Conservation (phyloP, 768 basidiomycete genomes). For the Termitomyces sp. region DNA sequence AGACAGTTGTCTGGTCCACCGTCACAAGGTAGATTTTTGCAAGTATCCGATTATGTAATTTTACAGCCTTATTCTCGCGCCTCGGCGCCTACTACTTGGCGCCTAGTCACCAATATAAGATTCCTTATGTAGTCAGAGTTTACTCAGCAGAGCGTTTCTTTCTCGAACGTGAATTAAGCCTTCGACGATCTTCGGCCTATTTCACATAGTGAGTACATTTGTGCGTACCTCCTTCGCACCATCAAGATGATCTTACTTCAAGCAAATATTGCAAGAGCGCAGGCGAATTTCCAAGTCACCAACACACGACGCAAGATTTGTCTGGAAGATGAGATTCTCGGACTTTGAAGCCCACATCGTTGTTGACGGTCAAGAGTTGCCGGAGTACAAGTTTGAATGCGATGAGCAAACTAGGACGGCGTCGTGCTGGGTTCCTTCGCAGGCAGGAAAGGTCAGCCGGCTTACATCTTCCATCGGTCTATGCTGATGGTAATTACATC, state of each 20-base stretch:
- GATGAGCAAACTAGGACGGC: slow-evolving; percentile 9
- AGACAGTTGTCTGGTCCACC: background rate
- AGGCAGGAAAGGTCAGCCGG: slow-evolving; percentile 17
- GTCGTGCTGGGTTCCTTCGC: slow-evolving; percentile 21
- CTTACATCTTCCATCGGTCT: background rate
- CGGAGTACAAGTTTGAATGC: slow-evolving; percentile 11
- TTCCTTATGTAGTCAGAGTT: background rate
- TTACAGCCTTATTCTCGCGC: background rate
- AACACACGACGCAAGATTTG: background rate
- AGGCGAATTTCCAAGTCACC: background rate
- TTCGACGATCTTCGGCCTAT: background rate
- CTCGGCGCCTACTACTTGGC: too few species aligned
- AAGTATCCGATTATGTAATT: background rate
- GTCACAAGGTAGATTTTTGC: background rate
- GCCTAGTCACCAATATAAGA: background rate
- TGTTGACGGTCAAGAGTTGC: slow-evolving; percentile 9
- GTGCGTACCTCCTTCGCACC: background rate
- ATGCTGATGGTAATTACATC: background rate
- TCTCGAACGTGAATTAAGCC: background rate
- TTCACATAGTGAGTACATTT: background rate
- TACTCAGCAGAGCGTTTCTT: background rate
- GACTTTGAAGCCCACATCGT: background rate
- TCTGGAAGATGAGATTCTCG: background rate
- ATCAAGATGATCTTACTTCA: background rate
- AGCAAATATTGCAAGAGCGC: background rate